Evolutionary conservation across 2,329 filamentous ascomycete species (phyloP), one percentile per base, ranked within the genome.

Genomic region (Penicillium glabrum): DNA sequence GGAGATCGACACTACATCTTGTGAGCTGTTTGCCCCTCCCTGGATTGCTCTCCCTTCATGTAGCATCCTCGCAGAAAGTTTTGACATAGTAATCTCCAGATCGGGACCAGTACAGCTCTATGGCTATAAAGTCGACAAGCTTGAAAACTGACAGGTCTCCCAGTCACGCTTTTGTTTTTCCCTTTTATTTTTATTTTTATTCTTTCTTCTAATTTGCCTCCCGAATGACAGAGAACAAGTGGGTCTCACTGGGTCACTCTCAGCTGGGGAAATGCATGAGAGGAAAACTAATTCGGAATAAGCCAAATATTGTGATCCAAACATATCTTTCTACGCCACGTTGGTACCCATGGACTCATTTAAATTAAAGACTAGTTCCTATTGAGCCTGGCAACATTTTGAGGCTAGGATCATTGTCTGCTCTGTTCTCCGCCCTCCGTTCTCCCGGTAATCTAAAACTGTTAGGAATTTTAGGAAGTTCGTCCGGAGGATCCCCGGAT

Each of bases 11-110:
- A 49, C 50, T 9, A 31, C 27, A 35, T 26, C 41, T 16, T 54
- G 39, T 51, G 26, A 55, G 47, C 58, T 60, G 61, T 65, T 63
- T 65, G 61, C 62, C 61, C 61, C 63, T 62, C 63, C 58, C 61
- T 61, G 49, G 58, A 58, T 58, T 54, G 46, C 50, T 29, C 37
- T 31, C 47, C 47, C 33, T 50, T 50, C 48, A 37, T 51, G 48
- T 51, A 51, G 19, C 35, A 51, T 49, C 29, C 29, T 51, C 33
- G 37, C 48, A 39, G 48, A 27, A 24, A 49, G 33, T 49, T 39
- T 29, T 11, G 6, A 11, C 11, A 35, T 31, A 31, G 3, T 7
- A 33, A 35, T 8, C 45, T 29, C 46, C 26, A 51, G 24, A 39
- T 51, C 33, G n/a, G 21, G 16, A 29, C 10, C 27, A 29, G 21